phyloP scores from a whole-genome alignment of 1,284 basidiomycete species.

The Melanopsichium pennsylvanicum region DNA sequence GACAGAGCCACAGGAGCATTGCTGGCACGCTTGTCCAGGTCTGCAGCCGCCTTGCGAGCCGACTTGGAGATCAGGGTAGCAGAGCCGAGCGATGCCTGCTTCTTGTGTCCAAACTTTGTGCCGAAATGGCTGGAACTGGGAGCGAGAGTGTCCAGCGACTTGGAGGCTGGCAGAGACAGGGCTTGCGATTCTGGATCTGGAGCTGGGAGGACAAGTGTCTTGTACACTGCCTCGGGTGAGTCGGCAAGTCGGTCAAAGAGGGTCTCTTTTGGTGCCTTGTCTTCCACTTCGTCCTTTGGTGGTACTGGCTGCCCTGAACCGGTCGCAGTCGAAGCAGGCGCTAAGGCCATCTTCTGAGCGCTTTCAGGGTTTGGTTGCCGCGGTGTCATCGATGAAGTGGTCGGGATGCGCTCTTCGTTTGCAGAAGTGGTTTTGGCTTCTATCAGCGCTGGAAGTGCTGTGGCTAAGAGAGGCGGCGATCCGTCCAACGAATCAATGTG shows the following conservation, averaged over 20 bases:
- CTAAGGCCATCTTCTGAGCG: too few relatives aligned
- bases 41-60: slow-evolving; percentile 15
- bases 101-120: slow-evolving; percentile 17
- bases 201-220: slow-evolving; percentile 18
- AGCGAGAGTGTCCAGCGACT: slow-evolving; percentile 18
- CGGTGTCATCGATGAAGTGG: neutral
- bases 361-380: too few relatives aligned
- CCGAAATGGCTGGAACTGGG: neutral
- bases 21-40: slow-evolving; percentile 23
- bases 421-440: neutral
- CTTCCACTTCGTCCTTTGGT: neutral
- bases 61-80: slow-evolving; percentile 26
- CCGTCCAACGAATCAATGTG: slow-evolving; percentile 18
- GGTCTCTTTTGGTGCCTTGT: neutral
- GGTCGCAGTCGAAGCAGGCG: too few relatives aligned
- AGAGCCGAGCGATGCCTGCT: slow-evolving; percentile 29
- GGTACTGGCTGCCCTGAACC: too few relatives aligned
- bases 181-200: neutral
- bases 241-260: slow-evolving; percentile 31
- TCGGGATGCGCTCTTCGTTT: neutral
- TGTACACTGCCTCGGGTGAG: slow-evolving; percentile 29
- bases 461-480: slow-evolving; percentile 5
- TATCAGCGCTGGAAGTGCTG: neutral
- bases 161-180: slow-evolving; percentile 11
- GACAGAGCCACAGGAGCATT: slow-evolving; percentile 5